These are phyloP conservation scores for Aquilaria yunnanensis DNA, from an alignment of 345 rosid genomes.

Conservation along the genomic window DNA sequence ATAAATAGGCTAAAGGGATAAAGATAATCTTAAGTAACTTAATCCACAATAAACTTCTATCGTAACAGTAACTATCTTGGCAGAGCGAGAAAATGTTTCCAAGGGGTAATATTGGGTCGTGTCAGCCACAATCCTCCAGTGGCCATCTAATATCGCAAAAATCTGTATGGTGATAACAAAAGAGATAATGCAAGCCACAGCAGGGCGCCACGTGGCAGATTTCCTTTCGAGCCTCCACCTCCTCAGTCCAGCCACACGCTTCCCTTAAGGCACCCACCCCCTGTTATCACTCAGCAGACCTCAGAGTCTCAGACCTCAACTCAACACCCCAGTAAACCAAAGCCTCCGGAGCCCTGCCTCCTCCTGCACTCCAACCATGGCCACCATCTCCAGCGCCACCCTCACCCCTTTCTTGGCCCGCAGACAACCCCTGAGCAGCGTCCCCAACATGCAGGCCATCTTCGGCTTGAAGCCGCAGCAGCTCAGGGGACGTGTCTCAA, in stretches of 20 bases:
- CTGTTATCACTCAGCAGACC: conserved; percentile 14
- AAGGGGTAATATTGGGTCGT: conserved; percentile 3
- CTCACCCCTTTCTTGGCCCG: conserved; percentile 57
- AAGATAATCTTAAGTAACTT: too few species aligned
- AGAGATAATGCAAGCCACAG: conserved; percentile 46
- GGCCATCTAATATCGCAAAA: not conserved
- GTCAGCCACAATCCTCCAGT: conserved; percentile 25
- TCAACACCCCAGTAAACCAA: not conserved
- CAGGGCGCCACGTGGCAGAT: conserved; percentile 61
- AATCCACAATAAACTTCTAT: too few species aligned
- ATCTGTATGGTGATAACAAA: conserved; percentile 18
- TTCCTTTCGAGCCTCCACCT: conserved; percentile 15
- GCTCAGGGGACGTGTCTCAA: conserved; percentile 39
- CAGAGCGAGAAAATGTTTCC: not conserved
- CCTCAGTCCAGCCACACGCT: conserved; percentile 12
- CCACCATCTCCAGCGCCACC: conserved; percentile 55
- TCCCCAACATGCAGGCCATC: conserved; percentile 41
- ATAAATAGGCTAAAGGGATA: too few species aligned
- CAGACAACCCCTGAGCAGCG: conserved; percentile 33
- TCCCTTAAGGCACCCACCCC: conserved; percentile 18
- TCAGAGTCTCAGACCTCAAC: not conserved
- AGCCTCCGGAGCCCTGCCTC: not conserved
- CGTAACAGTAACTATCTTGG: too few species aligned
- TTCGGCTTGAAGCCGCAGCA: conserved; percentile 51
- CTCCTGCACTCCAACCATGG: conserved; percentile 25